Evolutionary conservation across 257 asterid genomes (phyloP).

Genomic region (Pogostemon cablin): DNA sequence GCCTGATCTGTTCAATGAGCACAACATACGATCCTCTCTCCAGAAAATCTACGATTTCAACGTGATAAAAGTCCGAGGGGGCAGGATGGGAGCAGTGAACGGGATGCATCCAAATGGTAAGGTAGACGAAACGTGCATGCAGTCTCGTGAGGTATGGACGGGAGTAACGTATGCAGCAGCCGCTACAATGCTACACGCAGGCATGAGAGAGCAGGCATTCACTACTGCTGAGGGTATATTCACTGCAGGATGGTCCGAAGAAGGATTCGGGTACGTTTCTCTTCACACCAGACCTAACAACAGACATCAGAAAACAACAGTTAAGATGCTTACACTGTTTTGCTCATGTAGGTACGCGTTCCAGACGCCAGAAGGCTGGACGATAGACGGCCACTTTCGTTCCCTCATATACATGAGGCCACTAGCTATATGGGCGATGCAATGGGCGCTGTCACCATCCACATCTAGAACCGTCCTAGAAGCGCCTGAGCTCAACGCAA

Average conservation of each 20-base stretch:
- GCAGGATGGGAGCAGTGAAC: conserved; percentile 96
- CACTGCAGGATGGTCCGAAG: conserved; percentile 97
- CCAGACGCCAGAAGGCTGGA: conserved; percentile 98
- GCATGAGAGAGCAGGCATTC: conserved; percentile 96
- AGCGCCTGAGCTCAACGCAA: conserved; percentile 48
- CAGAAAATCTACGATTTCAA: conserved; percentile 84
- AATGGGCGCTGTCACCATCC: conserved; percentile 60
- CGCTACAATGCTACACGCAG: conserved; percentile 95
- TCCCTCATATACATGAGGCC: conserved; percentile 98
- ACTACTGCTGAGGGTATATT: conserved; percentile 90
- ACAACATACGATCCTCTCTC: conserved; percentile 71
- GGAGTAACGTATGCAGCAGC: conserved; percentile 95
- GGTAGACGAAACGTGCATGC: conserved; percentile 99
- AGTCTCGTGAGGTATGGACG: conserved; percentile 94
- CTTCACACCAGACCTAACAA: background rate
- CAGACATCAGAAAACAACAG: background rate
- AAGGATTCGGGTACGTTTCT: conserved; percentile 79
- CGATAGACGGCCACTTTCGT: conserved; percentile 88
- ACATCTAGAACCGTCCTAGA: conserved; percentile 50
- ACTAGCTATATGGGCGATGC: conserved; percentile 97
- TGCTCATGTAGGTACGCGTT: conserved; percentile 69
- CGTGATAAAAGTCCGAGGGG: conserved; percentile 85
- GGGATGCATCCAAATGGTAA: conserved; percentile 96
- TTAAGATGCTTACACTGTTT: background rate
- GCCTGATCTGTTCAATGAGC: conserved; percentile 77